These are phyloP conservation scores for Vaccinium myrtillus DNA, from an alignment of 148 eudicot species.

Conservation along the genomic window DNA sequence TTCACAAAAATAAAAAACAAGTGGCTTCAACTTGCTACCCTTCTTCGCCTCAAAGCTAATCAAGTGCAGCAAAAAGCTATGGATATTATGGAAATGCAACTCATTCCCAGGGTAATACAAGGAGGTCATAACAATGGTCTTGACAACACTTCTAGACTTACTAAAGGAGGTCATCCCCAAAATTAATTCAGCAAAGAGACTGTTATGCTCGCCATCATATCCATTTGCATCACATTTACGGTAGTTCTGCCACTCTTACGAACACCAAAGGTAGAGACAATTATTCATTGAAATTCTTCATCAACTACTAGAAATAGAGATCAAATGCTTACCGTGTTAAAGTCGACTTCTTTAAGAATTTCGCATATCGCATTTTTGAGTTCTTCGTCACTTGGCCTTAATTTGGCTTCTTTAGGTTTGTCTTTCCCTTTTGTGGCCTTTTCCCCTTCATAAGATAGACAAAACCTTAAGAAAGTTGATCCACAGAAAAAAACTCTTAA, in stretches of 20 bases:
- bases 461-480: not conserved
- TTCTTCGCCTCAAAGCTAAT: not conserved
- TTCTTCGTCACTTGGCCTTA: constrained; percentile 69
- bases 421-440: constrained; percentile 61
- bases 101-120: not conserved
- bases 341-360: constrained; percentile 90
- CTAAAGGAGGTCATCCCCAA: not conserved
- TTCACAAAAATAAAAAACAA: not conserved
- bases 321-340: constrained; percentile 74
- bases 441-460: constrained; percentile 44
- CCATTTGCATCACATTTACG: not conserved
- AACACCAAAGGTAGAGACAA: not conserved
- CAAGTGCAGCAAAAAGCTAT: not conserved
- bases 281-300: not conserved
- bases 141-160: not conserved
- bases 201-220: not conserved
- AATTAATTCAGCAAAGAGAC: not conserved
- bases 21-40: not conserved
- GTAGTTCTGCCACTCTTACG: not conserved
- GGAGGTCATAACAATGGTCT: not conserved
- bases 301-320: not conserved
- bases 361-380: constrained; percentile 70
- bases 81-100: not conserved
- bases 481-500: not conserved
- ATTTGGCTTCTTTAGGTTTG: constrained; percentile 59